phyloP scores from a whole-genome alignment of 2,329 filamentous ascomycete genomes.

The Sporothrix mexicana region DNA sequence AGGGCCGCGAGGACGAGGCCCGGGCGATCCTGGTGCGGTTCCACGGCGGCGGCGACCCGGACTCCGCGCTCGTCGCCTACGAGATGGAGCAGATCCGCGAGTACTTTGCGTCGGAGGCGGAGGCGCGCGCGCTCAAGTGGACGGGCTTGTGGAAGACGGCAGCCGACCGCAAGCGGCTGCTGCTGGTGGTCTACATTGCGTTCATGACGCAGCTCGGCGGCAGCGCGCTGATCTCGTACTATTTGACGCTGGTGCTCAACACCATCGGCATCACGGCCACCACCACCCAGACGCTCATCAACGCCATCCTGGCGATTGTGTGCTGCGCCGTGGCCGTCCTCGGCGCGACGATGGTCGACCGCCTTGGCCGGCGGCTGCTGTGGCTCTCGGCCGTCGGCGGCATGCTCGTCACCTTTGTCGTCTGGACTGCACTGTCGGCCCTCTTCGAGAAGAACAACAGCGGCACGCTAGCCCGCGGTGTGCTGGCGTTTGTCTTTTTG shows the following conservation, averaged over 20 bases:
- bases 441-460: conserved; percentile 67
- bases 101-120: conserved; percentile 60
- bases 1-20: background rate
- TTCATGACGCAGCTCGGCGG: conserved; percentile 34
- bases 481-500: conserved; percentile 65
- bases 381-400: conserved; percentile 66
- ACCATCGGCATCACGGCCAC: conserved; percentile 43
- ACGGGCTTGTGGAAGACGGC: conserved; percentile 27
- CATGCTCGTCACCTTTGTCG: conserved; percentile 47
- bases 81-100: conserved; percentile 45
- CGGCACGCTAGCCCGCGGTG: conserved; percentile 50
- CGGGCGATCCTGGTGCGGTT: background rate
- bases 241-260: conserved; percentile 42
- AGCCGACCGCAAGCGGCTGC: conserved; percentile 31
- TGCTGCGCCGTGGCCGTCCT: conserved; percentile 36
- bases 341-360: conserved; percentile 30
- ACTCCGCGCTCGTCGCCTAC: conserved; percentile 32
- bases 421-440: background rate
- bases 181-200: conserved; percentile 30
- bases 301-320: conserved; percentile 34
- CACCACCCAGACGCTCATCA: conserved; percentile 37
- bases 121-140: conserved; percentile 49
- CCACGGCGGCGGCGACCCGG: background rate
- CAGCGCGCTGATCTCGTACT: conserved; percentile 45
- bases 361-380: conserved; percentile 45